These are phyloP conservation scores for Boletus tylopilopsis DNA, from an alignment of 768 basidiomycete genomes.

Conservation along the genomic window DNA sequence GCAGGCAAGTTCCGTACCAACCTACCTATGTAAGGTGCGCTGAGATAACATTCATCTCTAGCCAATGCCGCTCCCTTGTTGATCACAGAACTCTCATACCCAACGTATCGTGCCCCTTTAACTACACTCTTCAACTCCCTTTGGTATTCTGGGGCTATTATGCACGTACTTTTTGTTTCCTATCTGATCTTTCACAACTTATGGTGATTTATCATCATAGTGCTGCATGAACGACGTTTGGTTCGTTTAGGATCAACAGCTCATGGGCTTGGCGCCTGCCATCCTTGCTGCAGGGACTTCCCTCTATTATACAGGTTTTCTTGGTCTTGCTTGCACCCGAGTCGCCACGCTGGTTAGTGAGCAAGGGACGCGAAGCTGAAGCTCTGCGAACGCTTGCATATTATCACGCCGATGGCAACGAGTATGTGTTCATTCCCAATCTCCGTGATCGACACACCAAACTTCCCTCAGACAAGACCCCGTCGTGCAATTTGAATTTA, in stretches of 20 bases:
- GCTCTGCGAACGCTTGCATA: constrained; percentile 70
- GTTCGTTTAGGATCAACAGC: constrained; percentile 63
- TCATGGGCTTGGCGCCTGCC: constrained; percentile 85
- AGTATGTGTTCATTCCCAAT: constrained; percentile 30
- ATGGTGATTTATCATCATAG: constrained; percentile 30
- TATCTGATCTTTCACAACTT: neutral
- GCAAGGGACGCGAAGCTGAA: constrained; percentile 65
- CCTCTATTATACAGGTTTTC: constrained; percentile 61
- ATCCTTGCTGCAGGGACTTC: constrained; percentile 66
- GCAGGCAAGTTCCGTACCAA: constrained; percentile 44
- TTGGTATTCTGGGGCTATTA: constrained; percentile 81
- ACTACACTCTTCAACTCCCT: constrained; percentile 80
- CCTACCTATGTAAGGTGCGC: too few relatives aligned
- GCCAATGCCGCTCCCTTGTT: constrained; percentile 78
- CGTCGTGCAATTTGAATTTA: constrained; percentile 68
- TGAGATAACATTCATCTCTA: constrained; percentile 23
- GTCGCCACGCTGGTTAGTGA: constrained; percentile 79
- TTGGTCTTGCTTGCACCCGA: constrained; percentile 74
- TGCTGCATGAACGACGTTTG: constrained; percentile 84
- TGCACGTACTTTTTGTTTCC: constrained; percentile 39
- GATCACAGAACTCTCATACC: constrained; percentile 85
- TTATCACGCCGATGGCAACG: constrained; percentile 78
- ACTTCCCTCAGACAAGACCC: constrained; percentile 45
- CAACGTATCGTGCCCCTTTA: constrained; percentile 73
- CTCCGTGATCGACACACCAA: neutral